A percentile compares a stretch with the other conserved stretches of the same genome.
phyloP scores from a whole-genome alignment of 208 protist species.

The Leishmania gerbilli region DNA sequence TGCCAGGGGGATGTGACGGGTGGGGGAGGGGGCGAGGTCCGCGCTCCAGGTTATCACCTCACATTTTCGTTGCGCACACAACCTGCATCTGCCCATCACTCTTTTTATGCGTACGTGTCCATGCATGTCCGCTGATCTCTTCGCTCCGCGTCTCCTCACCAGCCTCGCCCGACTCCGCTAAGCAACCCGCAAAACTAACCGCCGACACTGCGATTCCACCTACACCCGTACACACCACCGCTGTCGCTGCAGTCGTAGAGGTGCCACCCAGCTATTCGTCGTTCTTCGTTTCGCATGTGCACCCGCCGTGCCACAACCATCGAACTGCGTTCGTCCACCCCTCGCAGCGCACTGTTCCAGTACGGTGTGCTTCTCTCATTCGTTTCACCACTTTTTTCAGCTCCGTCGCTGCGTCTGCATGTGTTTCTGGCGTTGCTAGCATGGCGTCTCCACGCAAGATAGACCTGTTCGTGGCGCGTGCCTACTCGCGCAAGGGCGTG shows the following conservation, averaged over 20 bases:
- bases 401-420: not conserved
- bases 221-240: not conserved
- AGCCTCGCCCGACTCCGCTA: not conserved
- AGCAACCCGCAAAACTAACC: not conserved
- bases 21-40: too few species aligned
- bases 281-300: not conserved
- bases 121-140: not conserved
- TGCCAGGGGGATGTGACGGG: not conserved
- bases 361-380: not conserved
- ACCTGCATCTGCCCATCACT: not conserved
- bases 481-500: constrained; percentile 8
- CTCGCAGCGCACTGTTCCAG: not conserved
- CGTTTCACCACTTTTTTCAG: not conserved
- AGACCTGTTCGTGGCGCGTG: constrained; percentile 5
- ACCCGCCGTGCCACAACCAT: too few species aligned
- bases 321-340: not conserved
- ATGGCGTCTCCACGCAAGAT: not conserved
- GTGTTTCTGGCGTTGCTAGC: not conserved
- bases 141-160: not conserved
- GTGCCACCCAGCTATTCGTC: not conserved
- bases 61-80: not conserved
- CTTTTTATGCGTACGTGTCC: not conserved
- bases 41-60: not conserved
- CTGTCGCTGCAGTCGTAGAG: not conserved
- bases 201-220: not conserved